Percentiles rank a stretch among this genome's conserved stretches.
phyloP scores from a whole-genome alignment of 1,284 basidiomycete species.

The Fomitopsis betulina region DNA sequence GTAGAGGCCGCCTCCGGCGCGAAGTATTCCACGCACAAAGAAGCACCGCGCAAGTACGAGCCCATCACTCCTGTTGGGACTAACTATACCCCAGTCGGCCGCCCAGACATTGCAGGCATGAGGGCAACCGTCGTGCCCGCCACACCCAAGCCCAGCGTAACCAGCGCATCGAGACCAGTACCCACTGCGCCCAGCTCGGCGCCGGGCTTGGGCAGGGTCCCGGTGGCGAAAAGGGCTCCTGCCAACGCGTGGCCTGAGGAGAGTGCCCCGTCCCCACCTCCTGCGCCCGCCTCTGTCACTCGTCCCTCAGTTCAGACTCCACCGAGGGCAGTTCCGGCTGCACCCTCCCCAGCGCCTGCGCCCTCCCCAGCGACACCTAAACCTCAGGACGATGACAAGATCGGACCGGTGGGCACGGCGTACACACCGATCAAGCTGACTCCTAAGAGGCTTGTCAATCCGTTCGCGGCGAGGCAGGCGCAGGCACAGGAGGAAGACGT shows the following conservation, averaged over 20 bases:
- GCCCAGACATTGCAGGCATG: slow-evolving; percentile 61
- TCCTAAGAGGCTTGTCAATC: slow-evolving; percentile 85
- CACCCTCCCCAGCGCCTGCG: slow-evolving; percentile 34
- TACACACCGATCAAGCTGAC: slow-evolving; percentile 84
- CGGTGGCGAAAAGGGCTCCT: slow-evolving; percentile 30
- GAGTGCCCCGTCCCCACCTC: slow-evolving; percentile 28
- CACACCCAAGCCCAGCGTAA: slow-evolving; percentile 29
- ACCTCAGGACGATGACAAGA: slow-evolving; percentile 73
- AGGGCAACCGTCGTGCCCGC: slow-evolving; percentile 33
- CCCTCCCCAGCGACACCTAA: slow-evolving; percentile 53
- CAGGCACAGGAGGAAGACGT: slow-evolving; percentile 32
- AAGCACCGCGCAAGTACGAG: slow-evolving; percentile 56
- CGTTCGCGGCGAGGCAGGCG: slow-evolving; percentile 63
- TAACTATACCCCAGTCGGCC: slow-evolving; percentile 67
- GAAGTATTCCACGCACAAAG: slow-evolving; percentile 80
- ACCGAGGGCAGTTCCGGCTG: slow-evolving; percentile 16
- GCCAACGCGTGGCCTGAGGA: slow-evolving; percentile 59
- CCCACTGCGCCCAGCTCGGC: slow-evolving; percentile 39
- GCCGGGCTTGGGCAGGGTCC: slow-evolving; percentile 22
- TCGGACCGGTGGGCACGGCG: slow-evolving; percentile 78
- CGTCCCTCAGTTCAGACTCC: slow-evolving; percentile 31
- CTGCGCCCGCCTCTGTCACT: slow-evolving; percentile 44
- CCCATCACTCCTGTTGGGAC: slow-evolving; percentile 73
- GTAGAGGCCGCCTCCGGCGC: slow-evolving; percentile 92
- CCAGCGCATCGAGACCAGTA: slow-evolving; percentile 39